Conservation (phyloP, 257 asterid species). For the Solanum raphanifolium region DNA sequence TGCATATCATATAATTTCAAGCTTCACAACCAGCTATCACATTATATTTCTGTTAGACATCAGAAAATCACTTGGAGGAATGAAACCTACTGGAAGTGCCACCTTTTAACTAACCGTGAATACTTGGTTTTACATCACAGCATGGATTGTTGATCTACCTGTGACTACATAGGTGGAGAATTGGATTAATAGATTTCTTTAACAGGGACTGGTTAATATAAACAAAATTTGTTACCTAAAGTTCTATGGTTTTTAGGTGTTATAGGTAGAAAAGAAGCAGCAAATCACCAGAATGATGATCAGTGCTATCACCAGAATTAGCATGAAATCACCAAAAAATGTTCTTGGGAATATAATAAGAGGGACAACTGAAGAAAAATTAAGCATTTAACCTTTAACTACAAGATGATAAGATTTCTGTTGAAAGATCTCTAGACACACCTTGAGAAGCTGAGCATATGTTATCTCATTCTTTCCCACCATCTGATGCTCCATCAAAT, state of each 20-base stretch:
- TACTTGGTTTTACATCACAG: neutral
- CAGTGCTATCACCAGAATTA: neutral
- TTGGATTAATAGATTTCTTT: neutral
- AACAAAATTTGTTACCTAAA: neutral
- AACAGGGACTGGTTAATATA: neutral
- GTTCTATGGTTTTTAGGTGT: neutral
- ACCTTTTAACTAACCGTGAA: neutral
- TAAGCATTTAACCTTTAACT: neutral
- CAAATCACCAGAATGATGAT: neutral
- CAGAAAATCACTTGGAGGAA: neutral
- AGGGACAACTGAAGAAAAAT: neutral
- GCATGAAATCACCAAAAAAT: neutral
- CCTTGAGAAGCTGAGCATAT: conserved; percentile 72
- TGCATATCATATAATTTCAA: neutral
- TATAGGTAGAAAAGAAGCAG: neutral
- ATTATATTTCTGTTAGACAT: neutral
- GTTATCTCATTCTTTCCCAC: conserved; percentile 63
- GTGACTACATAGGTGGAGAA: neutral
- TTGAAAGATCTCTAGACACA: conserved; percentile 12
- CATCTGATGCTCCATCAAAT: conserved; percentile 64
- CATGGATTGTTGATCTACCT: neutral
- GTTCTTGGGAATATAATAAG: neutral
- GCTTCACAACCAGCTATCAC: neutral
- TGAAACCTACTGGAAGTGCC: neutral
- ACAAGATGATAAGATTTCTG: neutral